Evolutionary conservation across 345 rosid species (phyloP).

Genomic region (Litchi chinensis): DNA sequence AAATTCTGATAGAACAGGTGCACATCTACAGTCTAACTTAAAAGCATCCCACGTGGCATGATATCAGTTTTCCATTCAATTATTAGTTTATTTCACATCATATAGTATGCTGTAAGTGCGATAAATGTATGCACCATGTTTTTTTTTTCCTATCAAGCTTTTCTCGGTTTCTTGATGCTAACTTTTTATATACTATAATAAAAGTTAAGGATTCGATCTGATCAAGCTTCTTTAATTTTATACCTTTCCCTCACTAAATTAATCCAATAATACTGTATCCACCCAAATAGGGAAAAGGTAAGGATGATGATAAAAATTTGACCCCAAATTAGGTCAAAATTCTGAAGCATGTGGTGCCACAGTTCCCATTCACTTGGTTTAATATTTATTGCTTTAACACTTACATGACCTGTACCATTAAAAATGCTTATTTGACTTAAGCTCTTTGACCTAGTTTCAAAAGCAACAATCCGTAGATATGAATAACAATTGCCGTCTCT

Average conservation of each 20-base stretch:
- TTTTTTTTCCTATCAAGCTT: too few relatives aligned
- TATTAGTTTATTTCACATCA: neutral
- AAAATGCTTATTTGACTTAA: neutral
- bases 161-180: too few relatives aligned
- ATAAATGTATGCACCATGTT: neutral
- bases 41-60: neutral
- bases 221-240: neutral
- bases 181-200: neutral
- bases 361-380: neutral
- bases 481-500: neutral
- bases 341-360: neutral
- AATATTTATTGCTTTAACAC: neutral
- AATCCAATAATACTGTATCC: conserved; percentile 14
- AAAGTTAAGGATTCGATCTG: neutral
- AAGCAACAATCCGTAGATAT: neutral
- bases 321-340: conserved; percentile 12
- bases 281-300: neutral
- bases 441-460: neutral
- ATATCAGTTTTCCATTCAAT: neutral
- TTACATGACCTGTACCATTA: neutral
- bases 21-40: neutral
- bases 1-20: neutral
- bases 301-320: conserved; percentile 18
- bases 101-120: too few relatives aligned
- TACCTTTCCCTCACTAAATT: conserved; percentile 7